Base-by-base conservation (phyloP, 805 yeast genomes). In the Pichia rugopelliculosa region DNA sequence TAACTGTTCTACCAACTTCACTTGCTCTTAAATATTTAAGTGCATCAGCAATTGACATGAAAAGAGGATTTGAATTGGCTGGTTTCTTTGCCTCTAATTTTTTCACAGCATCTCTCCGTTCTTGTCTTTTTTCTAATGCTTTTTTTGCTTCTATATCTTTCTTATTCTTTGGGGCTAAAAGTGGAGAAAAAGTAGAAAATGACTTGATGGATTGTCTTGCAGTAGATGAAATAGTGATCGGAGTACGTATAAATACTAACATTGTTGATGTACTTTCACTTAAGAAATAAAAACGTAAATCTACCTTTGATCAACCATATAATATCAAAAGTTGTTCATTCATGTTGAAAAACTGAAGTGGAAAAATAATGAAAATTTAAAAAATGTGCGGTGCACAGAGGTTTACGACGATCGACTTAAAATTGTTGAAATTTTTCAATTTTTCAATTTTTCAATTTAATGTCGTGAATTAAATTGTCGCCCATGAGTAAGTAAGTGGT, bases 1-100 rank as follows among this genome's bases (percentile, higher is more conserved):
- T 68, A 5, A 74, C 69, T 3, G 91, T 79, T 59, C 85, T 79
- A 6, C 99, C 98, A 6, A 89, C 95, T 65, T 89, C 96, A 6
- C 89, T 79, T 0, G 98, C 96, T 53, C 96, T 74, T 48, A 91
- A 62, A 59, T 81, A 89, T 57, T 85, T 75, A 64, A 88, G 65
- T 1, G 97, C 96, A 26, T 69, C 65, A 6, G 85, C 77, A 8
- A 88, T 72, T 43, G 78, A 81, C 84, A 86, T 79, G 60, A 79
- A 83, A 46, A 84, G 69, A 1, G 90, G 90, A 44, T 73, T 73
- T 13, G 53, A 66, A 61, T 55, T 67, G 49, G 73, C 74, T 51
- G 63, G 82, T 36, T 56, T 59, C 46, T 66, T 65, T 39, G 78
- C 76, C 46, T 66, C 66, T 22, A 59, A 15, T 45, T 54, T 58